Evolutionary conservation across 306 rosid species (phyloP).

Genomic region (Leucaena leucocephala): DNA sequence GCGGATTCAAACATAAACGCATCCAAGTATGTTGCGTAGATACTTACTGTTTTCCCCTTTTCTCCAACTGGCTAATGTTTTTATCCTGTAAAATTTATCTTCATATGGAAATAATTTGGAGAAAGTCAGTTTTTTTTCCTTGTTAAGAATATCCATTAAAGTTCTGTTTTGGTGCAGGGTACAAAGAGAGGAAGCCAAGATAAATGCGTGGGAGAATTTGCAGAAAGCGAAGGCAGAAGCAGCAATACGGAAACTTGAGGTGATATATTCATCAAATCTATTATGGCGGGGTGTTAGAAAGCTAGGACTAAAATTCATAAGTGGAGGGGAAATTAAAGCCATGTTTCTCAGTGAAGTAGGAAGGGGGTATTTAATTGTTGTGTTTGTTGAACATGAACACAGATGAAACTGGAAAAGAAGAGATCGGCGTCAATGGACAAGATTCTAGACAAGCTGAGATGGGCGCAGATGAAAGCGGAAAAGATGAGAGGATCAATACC

Average conservation of each 20-base stretch:
- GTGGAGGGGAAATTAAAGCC: neutral
- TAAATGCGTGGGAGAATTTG: slow-evolving; percentile 86
- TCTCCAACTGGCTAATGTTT: neutral
- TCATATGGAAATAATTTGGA: slow-evolving; percentile 6
- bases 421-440: slow-evolving; percentile 81
- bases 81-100: neutral
- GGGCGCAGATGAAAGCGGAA: slow-evolving; percentile 73
- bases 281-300: neutral
- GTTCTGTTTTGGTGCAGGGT: slow-evolving; percentile 43
- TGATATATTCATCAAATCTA: slow-evolving; percentile 30
- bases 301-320: neutral
- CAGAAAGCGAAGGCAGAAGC: slow-evolving; percentile 95
- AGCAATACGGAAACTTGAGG: slow-evolving; percentile 84
- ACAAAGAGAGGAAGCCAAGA: slow-evolving; percentile 86
- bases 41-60: neutral
- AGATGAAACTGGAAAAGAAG: slow-evolving; percentile 87
- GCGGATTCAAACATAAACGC: slow-evolving; percentile 56
- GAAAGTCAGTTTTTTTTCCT: neutral
- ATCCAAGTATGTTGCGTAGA: slow-evolving; percentile 57
- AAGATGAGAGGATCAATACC: slow-evolving; percentile 60
- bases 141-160: neutral
- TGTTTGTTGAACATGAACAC: slow-evolving; percentile 37
- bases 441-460: slow-evolving; percentile 74
- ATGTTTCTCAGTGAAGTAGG: neutral
- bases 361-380: neutral